Base-by-base conservation (phyloP, 2,329 filamentous ascomycete species). In the Fusarium domesticum region DNA sequence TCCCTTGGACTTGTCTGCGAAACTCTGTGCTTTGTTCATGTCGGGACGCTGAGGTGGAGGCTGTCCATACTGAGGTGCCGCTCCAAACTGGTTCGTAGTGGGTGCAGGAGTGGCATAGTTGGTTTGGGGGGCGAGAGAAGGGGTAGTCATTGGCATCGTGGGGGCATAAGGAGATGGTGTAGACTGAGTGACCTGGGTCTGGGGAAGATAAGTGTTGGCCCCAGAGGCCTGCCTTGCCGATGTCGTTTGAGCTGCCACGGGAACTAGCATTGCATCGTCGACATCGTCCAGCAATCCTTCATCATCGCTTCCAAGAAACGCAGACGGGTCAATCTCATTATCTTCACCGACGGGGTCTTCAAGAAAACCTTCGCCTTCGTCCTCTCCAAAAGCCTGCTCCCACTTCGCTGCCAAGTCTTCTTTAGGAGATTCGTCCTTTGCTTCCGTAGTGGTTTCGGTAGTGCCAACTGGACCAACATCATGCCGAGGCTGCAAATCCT, bases 1-100 rank as follows among this genome's bases (percentile, higher is more conserved):
- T 43, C 88, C 88, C 68, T 95, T 97, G 3, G 89, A 74, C 66
- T 95, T 95, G 65, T 92, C 86, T 6, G 80, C 89, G 66, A 96
- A 98, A 67, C 92, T 97, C 63, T 95, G 83, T 1, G 81, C 75
- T 67, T 82, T 83, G 20, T 68, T 67, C 46, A 77, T 57, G 50
- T 77, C 70, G n/a, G 74, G 74, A 66, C 42, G 51, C 56, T 31
- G 67, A 64, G 18, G 64, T 62, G 19, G 64, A 61, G 23, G 8
- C 14, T 23, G 67, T 2, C 67, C 69, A 52, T 71, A 74, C 23
- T 65, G 66, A 19, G 65, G 51, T 6, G 60, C 53, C 14, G 56
- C 43, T 14, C 50, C 54, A 15, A 60, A 60, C 8, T 61, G 51
- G n/a, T 56, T 33, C 2, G 41, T 33, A 16, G 46, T 35, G 6